Evolutionary conservation across 331 rosid genomes (phyloP).

Genomic region (Phaseolus coccineus): DNA sequence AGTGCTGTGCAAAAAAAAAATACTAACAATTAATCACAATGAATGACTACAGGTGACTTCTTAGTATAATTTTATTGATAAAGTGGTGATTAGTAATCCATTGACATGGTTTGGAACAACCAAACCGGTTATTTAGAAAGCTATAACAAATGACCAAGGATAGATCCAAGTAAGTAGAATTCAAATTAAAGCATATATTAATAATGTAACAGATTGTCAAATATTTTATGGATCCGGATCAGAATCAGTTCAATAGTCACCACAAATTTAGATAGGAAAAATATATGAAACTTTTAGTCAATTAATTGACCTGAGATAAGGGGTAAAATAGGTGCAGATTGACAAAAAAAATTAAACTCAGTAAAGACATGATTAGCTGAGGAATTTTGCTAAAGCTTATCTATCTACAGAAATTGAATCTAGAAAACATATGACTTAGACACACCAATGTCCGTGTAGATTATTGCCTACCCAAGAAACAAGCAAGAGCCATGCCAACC

Average conservation of each 20-base stretch:
- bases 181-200: slow-evolving; percentile 21
- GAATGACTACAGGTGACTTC: slow-evolving; percentile 1
- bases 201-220: slow-evolving; percentile 14
- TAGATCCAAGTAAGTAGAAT: slow-evolving; percentile 16
- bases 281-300: slow-evolving; percentile 1
- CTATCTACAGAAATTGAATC: slow-evolving; percentile 20
- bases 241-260: slow-evolving; percentile 13
- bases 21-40: neutral
- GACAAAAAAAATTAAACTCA: slow-evolving; percentile 18
- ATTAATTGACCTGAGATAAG: slow-evolving; percentile 11
- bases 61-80: neutral
- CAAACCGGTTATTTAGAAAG: neutral
- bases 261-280: neutral
- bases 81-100: neutral
- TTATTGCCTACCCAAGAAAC: slow-evolving; percentile 84
- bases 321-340: neutral
- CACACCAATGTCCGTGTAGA: slow-evolving; percentile 29
- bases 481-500: slow-evolving; percentile 95
- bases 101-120: neutral
- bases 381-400: neutral
- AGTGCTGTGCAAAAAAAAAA: neutral
- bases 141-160: slow-evolving; percentile 1
- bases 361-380: slow-evolving; percentile 13
- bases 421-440: neutral
- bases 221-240: slow-evolving; percentile 2